A percentile compares a stretch with the other conserved stretches of the same genome.
phyloP scores from a whole-genome alignment of 2,329 filamentous ascomycete species.

The Macrophomina phaseolina region DNA sequence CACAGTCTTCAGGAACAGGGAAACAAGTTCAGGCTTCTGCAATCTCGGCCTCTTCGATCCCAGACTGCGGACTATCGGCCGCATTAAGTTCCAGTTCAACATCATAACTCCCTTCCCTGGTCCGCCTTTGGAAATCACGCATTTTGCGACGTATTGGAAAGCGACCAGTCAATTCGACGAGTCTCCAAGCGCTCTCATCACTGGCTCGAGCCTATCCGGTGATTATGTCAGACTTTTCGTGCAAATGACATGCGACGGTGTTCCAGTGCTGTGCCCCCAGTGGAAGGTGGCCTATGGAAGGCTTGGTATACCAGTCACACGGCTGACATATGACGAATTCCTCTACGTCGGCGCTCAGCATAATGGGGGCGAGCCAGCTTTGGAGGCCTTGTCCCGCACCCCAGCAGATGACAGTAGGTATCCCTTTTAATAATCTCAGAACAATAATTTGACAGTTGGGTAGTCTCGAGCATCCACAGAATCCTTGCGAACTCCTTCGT shows the following conservation, averaged over 20 bases:
- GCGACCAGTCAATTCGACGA: conserved; percentile 92
- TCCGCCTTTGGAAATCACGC: conserved; percentile 91
- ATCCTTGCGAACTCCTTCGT: conserved; percentile 77
- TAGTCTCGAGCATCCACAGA: conserved; percentile 67
- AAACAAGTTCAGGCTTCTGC: conserved; percentile 78
- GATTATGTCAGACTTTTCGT: conserved; percentile 92
- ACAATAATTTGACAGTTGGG: neutral
- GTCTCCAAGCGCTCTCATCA: conserved; percentile 84
- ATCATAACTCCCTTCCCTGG: conserved; percentile 96
- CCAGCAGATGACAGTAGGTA: conserved; percentile 35
- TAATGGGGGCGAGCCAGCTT: conserved; percentile 34
- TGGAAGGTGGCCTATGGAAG: conserved; percentile 80
- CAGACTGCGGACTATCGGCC: conserved; percentile 86
- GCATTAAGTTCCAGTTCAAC: conserved; percentile 92
- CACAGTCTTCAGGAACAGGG: conserved; percentile 77
- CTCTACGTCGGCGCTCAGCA: conserved; percentile 51
- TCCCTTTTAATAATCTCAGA: no score
- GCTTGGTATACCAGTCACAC: conserved; percentile 81
- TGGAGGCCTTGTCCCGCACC: conserved; percentile 38
- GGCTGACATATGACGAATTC: conserved; percentile 78
- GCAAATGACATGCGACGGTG: conserved; percentile 85
- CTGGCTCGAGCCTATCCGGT: conserved; percentile 93
- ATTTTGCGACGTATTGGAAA: conserved; percentile 99
- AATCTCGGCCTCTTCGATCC: conserved; percentile 92
- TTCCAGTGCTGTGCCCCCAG: conserved; percentile 84